A percentile compares a stretch with the other conserved stretches of the same genome.
phyloP scores from a whole-genome alignment of 345 rosid species.

The Luvunga scandens region DNA sequence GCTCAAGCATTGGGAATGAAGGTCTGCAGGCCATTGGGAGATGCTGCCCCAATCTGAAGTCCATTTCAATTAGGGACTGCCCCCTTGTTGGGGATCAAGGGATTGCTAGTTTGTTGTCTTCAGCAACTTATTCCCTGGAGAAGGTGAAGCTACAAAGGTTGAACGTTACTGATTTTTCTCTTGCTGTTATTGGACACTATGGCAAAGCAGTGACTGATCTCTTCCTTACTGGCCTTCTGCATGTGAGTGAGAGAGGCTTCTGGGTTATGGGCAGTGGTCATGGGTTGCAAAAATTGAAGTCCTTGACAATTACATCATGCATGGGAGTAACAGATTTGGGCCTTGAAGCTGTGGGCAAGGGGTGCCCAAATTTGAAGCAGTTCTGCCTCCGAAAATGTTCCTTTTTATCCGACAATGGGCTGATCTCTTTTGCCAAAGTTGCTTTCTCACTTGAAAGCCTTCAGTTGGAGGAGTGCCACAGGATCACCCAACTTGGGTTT shows the following conservation, averaged over 20 bases:
- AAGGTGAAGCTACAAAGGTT: conserved; percentile 78
- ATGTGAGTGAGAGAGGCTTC: conserved; percentile 80
- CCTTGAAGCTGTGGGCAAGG: conserved; percentile 73
- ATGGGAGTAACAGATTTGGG: conserved; percentile 70
- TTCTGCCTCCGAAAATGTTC: conserved; percentile 50
- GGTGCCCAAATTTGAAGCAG: conserved; percentile 77
- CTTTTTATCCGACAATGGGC: conserved; percentile 70
- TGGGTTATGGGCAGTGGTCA: conserved; percentile 97
- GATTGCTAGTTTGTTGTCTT: conserved; percentile 54
- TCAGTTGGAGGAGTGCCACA: conserved; percentile 92
- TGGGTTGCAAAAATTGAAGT: conserved; percentile 74
- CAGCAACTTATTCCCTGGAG: conserved; percentile 39
- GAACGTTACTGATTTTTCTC: conserved; percentile 75
- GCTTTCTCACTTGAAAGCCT: conserved; percentile 70
- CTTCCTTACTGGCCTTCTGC: conserved; percentile 52
- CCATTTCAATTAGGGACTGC: conserved; percentile 70
- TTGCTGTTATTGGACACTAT: conserved; percentile 87
- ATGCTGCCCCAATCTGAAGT: conserved; percentile 63
- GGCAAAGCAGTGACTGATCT: conserved; percentile 73
- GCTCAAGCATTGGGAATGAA: conserved; percentile 73
- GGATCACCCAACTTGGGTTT: conserved; percentile 82
- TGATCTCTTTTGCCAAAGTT: conserved; percentile 66
- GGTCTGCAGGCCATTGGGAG: conserved; percentile 66
- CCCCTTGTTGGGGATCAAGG: conserved; percentile 90
- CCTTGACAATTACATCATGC: conserved; percentile 64